phyloP scores from a whole-genome alignment of 2,329 filamentous ascomycete genomes.

The Pseudogymnoascus verrucosus region DNA sequence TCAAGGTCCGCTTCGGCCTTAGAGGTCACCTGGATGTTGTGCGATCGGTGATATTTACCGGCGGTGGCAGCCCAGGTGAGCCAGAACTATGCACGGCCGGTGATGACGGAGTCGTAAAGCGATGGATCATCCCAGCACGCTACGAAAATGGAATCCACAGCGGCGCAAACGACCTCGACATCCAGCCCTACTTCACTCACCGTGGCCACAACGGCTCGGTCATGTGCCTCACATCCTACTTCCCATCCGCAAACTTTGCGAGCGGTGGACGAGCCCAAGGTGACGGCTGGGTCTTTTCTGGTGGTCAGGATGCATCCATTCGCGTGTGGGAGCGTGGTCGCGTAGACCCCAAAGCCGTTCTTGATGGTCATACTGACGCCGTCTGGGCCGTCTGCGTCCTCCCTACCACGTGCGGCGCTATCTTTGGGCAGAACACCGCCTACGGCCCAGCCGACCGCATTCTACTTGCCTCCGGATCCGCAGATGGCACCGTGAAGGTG shows the following conservation, averaged over 20 bases:
- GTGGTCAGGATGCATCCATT: constrained; percentile 86
- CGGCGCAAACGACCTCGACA: constrained; percentile 66
- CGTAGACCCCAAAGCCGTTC: constrained; percentile 88
- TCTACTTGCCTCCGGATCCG: constrained; percentile 80
- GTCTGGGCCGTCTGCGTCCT: constrained; percentile 94
- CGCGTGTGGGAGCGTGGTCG: constrained; percentile 92
- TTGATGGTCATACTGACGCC: constrained; percentile 90
- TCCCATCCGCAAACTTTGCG: constrained; percentile 78
- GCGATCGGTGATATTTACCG: constrained; percentile 90
- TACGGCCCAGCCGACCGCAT: constrained; percentile 80
- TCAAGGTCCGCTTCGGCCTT: constrained; percentile 88
- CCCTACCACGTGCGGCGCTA: constrained; percentile 68
- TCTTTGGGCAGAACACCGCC: constrained; percentile 69
- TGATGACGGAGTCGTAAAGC: constrained; percentile 91
- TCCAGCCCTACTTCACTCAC: constrained; percentile 90
- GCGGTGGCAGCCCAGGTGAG: constrained; percentile 88
- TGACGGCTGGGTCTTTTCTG: constrained; percentile 98
- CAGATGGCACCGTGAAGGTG: constrained; percentile 84
- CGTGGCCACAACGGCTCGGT: constrained; percentile 88
- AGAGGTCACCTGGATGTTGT: constrained; percentile 91
- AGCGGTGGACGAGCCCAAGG: constrained; percentile 81
- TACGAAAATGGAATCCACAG: constrained; percentile 51
- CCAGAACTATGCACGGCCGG: constrained; percentile 95
- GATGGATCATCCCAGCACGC: constrained; percentile 85
- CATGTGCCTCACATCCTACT: constrained; percentile 78